Evolutionary conservation across 108 stramenopile species (phyloP).

Genomic region (Pseudonitzschia multiseries): DNA sequence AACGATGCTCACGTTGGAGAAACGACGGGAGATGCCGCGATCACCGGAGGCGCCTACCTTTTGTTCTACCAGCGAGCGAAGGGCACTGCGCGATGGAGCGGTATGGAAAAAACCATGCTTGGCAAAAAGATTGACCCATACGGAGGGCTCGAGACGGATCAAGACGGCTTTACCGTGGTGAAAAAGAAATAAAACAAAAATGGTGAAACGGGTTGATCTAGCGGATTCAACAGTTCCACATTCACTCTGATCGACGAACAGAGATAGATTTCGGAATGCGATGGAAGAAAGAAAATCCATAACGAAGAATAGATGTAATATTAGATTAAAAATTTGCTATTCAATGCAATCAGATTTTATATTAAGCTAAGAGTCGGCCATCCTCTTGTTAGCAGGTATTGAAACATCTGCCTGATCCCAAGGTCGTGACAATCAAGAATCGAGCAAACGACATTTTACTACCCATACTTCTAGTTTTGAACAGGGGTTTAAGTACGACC

Average conservation of each 20-base stretch:
- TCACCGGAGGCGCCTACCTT: conserved; percentile 81
- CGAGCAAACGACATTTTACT: no score
- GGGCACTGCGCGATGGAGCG: conserved; percentile 67
- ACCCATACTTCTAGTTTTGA: no score
- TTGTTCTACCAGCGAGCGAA: conserved; percentile 76
- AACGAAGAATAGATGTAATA: neutral
- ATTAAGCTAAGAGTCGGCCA: no score
- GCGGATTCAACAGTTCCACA: neutral
- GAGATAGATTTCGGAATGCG: neutral
- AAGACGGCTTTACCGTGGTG: conserved; percentile 53
- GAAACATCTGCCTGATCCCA: no score
- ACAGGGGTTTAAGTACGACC: no score
- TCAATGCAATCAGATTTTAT: neutral
- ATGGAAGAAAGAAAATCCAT: neutral
- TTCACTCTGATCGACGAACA: neutral
- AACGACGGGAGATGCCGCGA: conserved; percentile 69
- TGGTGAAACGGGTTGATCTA: neutral
- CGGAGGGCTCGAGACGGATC: conserved; percentile 39
- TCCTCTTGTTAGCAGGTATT: no score
- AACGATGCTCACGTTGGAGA: conserved; percentile 79
- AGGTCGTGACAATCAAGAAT: no score
- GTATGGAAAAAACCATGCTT: conserved; percentile 73
- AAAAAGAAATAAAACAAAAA: conserved; percentile 40
- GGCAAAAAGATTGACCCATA: conserved; percentile 41
- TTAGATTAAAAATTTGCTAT: neutral